Conservation (phyloP, 805 yeast species). For the Kuraishia molischiana region DNA sequence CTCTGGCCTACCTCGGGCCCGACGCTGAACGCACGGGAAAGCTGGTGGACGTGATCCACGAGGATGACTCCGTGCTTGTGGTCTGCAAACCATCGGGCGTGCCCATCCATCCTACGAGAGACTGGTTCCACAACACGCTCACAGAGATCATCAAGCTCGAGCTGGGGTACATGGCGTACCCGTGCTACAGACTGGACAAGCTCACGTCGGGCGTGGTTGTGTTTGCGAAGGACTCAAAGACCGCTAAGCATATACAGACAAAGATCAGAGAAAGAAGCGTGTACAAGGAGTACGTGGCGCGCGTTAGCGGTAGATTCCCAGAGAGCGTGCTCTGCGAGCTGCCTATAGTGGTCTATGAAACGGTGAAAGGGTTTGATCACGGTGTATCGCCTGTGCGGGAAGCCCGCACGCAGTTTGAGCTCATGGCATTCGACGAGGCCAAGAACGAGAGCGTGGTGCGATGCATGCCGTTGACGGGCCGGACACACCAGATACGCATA, state of each 20-base stretch:
- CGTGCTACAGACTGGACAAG: conserved; percentile 42
- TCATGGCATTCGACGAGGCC: conserved; percentile 18
- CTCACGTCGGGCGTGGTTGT: conserved; percentile 41
- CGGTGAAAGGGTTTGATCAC: conserved; percentile 14
- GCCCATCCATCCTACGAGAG: conserved; percentile 45
- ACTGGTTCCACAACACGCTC: conserved; percentile 30
- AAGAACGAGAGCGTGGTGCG: conserved; percentile 30
- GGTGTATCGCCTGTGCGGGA: conserved; percentile 11
- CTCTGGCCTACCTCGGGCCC: conserved; percentile 3
- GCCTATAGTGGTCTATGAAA: conserved; percentile 24
- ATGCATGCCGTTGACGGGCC: conserved; percentile 42
- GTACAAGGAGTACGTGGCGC: conserved; percentile 34
- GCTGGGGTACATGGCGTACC: conserved; percentile 10
- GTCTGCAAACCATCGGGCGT: conserved; percentile 43
- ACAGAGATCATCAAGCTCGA: conserved; percentile 30
- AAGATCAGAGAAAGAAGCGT: conserved; percentile 22
- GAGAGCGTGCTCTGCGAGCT: conserved; percentile 19
- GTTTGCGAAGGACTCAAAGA: conserved; percentile 25
- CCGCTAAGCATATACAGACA: conserved; percentile 22
- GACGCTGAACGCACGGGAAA: neutral
- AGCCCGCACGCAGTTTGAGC: conserved; percentile 17
- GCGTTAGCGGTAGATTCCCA: conserved; percentile 33
- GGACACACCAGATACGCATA: conserved; percentile 48
- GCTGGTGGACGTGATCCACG: conserved; percentile 17
- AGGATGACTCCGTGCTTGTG: conserved; percentile 28